Conservation (phyloP, 768 basidiomycete species). For the Rhodotorula babjevae region DNA sequence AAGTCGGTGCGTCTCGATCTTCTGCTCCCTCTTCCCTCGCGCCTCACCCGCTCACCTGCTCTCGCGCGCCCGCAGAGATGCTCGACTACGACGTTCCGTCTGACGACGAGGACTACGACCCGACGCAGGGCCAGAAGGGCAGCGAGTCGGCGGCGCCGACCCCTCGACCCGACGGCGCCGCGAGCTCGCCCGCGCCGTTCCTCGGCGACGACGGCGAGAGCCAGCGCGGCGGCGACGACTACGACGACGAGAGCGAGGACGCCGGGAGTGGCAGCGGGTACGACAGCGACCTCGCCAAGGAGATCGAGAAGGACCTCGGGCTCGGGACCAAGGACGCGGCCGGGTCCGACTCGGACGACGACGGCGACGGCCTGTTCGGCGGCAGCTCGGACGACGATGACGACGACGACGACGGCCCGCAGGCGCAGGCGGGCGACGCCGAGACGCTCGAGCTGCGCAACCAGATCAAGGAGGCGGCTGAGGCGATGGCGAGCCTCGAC, state of each 20-base stretch:
- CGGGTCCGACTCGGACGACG: conserved; percentile 49
- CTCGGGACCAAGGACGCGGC: conserved; percentile 50
- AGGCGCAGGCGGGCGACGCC: conserved; percentile 30
- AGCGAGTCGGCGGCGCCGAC: conserved; percentile 65
- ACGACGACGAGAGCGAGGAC: conserved; percentile 48
- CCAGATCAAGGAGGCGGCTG: conserved; percentile 69
- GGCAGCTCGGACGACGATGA: conserved; percentile 50
- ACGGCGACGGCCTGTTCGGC: conserved; percentile 40
- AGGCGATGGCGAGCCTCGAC: conserved; percentile 84
- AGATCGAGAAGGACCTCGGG: conserved; percentile 77
- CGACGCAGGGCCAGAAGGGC: conserved; percentile 1
- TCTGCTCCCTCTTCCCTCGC: not conserved
- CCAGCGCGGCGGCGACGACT: not conserved
- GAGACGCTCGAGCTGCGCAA: conserved; percentile 37
- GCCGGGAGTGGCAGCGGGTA: conserved; percentile 66
- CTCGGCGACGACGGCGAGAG: conserved; percentile 52
- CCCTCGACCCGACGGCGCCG: conserved; percentile 61
- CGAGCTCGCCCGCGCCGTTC: conserved; percentile 51
- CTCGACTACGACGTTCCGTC: conserved; percentile 61
- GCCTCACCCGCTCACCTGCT: not conserved
- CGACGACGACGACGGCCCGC: conserved; percentile 66
- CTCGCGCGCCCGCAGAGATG: conserved; percentile 56
- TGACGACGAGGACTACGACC: conserved; percentile 34
- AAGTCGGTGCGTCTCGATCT: conserved; percentile 61
- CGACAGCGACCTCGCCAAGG: conserved; percentile 81